These are phyloP conservation scores for Leptodontidium sp. DNA, from an alignment of 2,329 filamentous ascomycete species.

Conservation along the genomic window DNA sequence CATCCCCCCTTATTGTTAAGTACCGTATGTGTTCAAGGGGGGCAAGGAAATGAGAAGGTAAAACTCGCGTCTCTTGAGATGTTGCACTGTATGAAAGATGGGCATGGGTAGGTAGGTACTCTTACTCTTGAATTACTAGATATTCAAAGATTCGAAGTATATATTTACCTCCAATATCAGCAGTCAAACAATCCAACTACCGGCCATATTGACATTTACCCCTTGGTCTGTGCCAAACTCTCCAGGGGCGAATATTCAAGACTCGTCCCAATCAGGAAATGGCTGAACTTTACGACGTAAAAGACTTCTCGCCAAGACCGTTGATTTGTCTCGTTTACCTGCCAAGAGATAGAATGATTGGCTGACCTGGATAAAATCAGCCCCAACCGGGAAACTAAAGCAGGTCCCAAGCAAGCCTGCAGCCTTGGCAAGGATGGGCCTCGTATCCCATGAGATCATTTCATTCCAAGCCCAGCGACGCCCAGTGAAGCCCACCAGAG, in stretches of 20 bases:
- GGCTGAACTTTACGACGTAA: not conserved
- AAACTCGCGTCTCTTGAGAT: not conserved
- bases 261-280: not conserved
- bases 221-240: too few species aligned
- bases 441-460: constrained; percentile 14
- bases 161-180: too few species aligned
- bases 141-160: too few species aligned
- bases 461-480: not conserved
- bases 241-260: not conserved
- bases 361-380: not conserved
- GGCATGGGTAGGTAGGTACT: too few species aligned
- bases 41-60: not conserved
- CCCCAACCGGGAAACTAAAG: not conserved
- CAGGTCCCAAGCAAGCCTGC: not conserved
- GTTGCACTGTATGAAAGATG: not conserved
- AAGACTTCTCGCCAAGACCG: not conserved
- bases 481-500: too few species aligned
- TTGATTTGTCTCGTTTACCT: constrained; percentile 3
- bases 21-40: too few species aligned
- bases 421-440: not conserved
- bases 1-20: too few species aligned
- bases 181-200: too few species aligned
- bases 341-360: not conserved
- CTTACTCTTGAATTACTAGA: too few species aligned
- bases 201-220: too few species aligned